Conservation (phyloP, 78 protist species). For the Creolimax fragrantissima region DNA sequence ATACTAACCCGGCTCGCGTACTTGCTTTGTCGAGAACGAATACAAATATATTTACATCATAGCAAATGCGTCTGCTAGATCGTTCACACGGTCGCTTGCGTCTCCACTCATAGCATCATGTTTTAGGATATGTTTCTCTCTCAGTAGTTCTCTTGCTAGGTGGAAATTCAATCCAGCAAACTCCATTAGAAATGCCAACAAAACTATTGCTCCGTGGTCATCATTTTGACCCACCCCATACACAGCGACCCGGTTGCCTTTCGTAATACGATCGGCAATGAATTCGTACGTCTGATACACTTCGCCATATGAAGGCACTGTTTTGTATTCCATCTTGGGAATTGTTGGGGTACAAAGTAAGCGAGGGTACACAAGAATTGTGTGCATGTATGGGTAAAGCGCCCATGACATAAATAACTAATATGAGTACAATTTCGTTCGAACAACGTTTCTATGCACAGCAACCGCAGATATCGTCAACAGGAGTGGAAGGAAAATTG, state of each 20-base stretch:
- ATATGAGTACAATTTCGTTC: no score
- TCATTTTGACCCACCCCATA: background rate
- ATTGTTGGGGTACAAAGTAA: no score
- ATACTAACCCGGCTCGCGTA: no score
- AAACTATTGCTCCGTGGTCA: background rate
- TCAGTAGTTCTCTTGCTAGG: background rate
- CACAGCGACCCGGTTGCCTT: background rate
- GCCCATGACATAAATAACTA: no score
- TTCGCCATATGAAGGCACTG: background rate
- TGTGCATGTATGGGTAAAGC: no score
- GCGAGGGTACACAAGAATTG: no score
- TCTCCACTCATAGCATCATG: background rate
- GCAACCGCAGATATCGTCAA: no score
- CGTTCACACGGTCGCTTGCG: background rate
- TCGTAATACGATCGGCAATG: background rate
- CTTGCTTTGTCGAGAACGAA: no score
- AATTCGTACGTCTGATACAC: background rate
- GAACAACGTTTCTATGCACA: no score
- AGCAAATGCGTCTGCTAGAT: background rate
- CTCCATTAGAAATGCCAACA: background rate
- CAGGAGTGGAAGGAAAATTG: no score
- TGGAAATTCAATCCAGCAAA: background rate
- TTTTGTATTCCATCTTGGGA: background rate
- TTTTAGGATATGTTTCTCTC: background rate
- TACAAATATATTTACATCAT: background rate